Conservation (phyloP, 2,329 filamentous ascomycete genomes). For the Neonectria punicea region DNA sequence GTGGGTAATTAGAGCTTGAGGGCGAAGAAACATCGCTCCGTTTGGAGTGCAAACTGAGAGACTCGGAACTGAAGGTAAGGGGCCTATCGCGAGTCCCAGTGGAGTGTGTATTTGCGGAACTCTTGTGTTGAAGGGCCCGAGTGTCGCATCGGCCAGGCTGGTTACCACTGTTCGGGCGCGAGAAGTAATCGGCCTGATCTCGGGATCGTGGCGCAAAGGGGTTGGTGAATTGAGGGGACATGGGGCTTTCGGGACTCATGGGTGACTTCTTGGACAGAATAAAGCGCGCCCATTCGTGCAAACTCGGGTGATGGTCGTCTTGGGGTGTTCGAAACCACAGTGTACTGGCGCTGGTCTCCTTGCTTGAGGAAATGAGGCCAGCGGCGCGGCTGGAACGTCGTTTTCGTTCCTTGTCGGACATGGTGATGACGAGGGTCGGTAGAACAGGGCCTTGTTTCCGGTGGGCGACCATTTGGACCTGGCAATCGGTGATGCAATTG, state of each 20-base stretch:
- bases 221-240: slow-evolving; percentile 64
- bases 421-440: slow-evolving; percentile 68
- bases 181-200: slow-evolving; percentile 55
- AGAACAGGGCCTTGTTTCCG: slow-evolving; percentile 70
- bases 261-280: slow-evolving; percentile 59
- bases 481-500: slow-evolving; percentile 64
- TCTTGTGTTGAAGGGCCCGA: slow-evolving; percentile 57
- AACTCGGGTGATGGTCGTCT: slow-evolving; percentile 61
- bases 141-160: slow-evolving; percentile 47
- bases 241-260: slow-evolving; percentile 63
- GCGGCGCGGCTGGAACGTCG: slow-evolving; percentile 72
- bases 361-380: slow-evolving; percentile 62
- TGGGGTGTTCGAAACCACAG: slow-evolving; percentile 67
- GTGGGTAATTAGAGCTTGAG: slow-evolving; percentile 59
- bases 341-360: slow-evolving; percentile 59
- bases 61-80: slow-evolving; percentile 65
- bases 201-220: slow-evolving; percentile 59
- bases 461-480: slow-evolving; percentile 68
- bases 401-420: slow-evolving; percentile 71
- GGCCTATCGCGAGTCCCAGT: slow-evolving; percentile 60
- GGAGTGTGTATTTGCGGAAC: slow-evolving; percentile 59
- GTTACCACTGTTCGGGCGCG: slow-evolving; percentile 57
- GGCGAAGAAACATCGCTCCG: slow-evolving; percentile 71
- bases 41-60: slow-evolving; percentile 69
- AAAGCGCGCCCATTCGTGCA: slow-evolving; percentile 69